phyloP scores from a whole-genome alignment of 2,329 filamentous ascomycete species.

The Sphaerostilbella broomeana region DNA sequence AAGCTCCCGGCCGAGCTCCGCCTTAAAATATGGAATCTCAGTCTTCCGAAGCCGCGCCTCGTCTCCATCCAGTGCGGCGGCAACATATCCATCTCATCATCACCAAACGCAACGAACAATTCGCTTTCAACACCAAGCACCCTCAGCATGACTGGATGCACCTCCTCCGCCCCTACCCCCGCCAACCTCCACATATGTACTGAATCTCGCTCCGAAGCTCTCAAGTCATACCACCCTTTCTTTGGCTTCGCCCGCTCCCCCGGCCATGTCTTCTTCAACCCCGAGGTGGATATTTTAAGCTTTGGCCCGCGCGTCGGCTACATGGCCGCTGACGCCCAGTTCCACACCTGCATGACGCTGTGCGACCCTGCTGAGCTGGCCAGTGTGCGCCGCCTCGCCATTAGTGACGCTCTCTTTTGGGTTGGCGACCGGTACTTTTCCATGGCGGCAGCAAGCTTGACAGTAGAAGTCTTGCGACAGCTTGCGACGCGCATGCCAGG shows the following conservation, averaged over 20 bases:
- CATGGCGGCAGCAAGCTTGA: slow-evolving; percentile 33
- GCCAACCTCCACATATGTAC: slow-evolving; percentile 39
- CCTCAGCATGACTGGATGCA: slow-evolving; percentile 28
- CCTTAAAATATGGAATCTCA: slow-evolving; percentile 42
- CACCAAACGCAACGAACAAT: not conserved
- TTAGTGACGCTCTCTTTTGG: slow-evolving; percentile 41
- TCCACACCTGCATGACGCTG: slow-evolving; percentile 38
- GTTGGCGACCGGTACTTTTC: slow-evolving; percentile 29
- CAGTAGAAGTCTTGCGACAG: slow-evolving; percentile 34
- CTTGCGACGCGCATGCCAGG: slow-evolving; percentile 32
- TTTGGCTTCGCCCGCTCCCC: slow-evolving; percentile 38
- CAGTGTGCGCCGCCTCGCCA: slow-evolving; percentile 35
- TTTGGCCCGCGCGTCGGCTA: slow-evolving; percentile 40
- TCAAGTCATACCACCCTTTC: slow-evolving; percentile 33
- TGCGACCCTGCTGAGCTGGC: slow-evolving; percentile 35
- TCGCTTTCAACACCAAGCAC: not conserved
- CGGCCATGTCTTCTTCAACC: slow-evolving; percentile 38
- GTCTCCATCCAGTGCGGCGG: slow-evolving; percentile 37
- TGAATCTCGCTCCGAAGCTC: slow-evolving; percentile 40
- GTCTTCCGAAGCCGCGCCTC: slow-evolving; percentile 36
- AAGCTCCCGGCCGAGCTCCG: slow-evolving; percentile 41
- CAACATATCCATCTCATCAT: slow-evolving; percentile 18
- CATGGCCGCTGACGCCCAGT: slow-evolving; percentile 40
- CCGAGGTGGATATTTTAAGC: slow-evolving; percentile 38
- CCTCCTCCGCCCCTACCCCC: slow-evolving; percentile 36